phyloP scores from a whole-genome alignment of 1,284 basidiomycete species.

The Sanguinoderma infundibulare region DNA sequence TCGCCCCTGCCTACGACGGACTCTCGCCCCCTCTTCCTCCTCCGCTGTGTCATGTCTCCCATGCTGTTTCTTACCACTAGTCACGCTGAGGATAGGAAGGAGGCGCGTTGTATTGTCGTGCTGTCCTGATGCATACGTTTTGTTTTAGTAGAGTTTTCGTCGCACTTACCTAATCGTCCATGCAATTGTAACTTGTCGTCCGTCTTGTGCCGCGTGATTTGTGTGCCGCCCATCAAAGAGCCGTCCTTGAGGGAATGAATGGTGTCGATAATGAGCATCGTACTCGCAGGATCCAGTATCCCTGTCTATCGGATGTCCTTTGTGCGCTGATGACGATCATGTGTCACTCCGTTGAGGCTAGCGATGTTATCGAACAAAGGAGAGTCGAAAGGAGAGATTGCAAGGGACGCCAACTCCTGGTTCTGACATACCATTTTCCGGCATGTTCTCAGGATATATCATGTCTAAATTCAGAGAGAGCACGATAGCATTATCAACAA shows the following conservation, averaged over 20 bases:
- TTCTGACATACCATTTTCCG: too few relatives aligned
- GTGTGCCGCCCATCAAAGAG: not conserved
- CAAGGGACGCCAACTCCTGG: too few relatives aligned
- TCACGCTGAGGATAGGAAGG: not conserved
- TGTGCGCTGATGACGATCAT: too few relatives aligned
- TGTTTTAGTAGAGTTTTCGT: slow-evolving; percentile 27
- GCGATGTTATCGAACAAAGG: too few relatives aligned
- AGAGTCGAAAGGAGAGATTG: too few relatives aligned
- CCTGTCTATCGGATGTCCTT: too few relatives aligned
- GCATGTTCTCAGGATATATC: not conserved
- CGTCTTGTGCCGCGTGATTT: not conserved
- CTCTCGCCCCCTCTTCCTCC: not conserved
- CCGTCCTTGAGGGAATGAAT: too few relatives aligned
- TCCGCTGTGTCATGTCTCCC: not conserved
- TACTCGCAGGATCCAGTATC: too few relatives aligned
- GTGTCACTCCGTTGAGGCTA: too few relatives aligned
- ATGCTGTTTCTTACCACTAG: not conserved
- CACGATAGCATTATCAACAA: slow-evolving; percentile 8
- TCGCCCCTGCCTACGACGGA: slow-evolving; percentile 16
- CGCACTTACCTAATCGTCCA: slow-evolving; percentile 22
- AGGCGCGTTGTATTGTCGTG: slow-evolving; percentile 7
- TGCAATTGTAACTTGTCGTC: slow-evolving; percentile 18
- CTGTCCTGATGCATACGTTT: slow-evolving; percentile 10
- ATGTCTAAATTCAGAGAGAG: not conserved
- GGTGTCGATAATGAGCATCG: too few relatives aligned